phyloP scores from a whole-genome alignment of 1,284 basidiomycete species.

The Pascua guehoae region DNA sequence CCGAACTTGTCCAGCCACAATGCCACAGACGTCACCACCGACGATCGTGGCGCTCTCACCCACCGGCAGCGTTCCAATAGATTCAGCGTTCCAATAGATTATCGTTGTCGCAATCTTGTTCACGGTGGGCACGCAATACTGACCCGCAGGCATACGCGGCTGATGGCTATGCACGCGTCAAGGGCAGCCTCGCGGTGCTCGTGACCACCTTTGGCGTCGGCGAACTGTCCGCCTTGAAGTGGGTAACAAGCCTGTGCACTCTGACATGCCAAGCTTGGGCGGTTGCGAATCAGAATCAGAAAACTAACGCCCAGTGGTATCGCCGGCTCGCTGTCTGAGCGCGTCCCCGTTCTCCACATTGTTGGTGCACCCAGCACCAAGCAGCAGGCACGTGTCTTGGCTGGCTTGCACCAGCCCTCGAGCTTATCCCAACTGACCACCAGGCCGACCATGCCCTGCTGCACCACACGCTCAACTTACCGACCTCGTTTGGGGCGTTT shows the following conservation, averaged over 20 bases:
- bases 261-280: neutral
- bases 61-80: too few relatives aligned
- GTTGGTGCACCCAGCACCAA: constrained; percentile 71
- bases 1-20: neutral
- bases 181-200: constrained; percentile 69
- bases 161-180: constrained; percentile 91
- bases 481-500: constrained; percentile 70
- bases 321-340: constrained; percentile 63
- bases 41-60: too few relatives aligned
- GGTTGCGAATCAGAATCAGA: neutral
- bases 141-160: constrained; percentile 67
- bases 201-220: constrained; percentile 82
- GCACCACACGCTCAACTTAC: constrained; percentile 84
- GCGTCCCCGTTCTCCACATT: constrained; percentile 87
- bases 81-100: neutral
- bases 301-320: constrained; percentile 44
- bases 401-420: neutral
- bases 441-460: constrained; percentile 57
- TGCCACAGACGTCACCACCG: too few relatives aligned
- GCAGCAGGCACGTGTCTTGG: constrained; percentile 32
- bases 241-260: constrained; percentile 46
- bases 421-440: constrained; percentile 2
- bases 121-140: neutral
- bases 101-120: neutral
- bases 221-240: constrained; percentile 63